These are phyloP conservation scores for Trichoderma harzianum DNA, from an alignment of 2,329 filamentous ascomycete genomes.

Conservation along the genomic window DNA sequence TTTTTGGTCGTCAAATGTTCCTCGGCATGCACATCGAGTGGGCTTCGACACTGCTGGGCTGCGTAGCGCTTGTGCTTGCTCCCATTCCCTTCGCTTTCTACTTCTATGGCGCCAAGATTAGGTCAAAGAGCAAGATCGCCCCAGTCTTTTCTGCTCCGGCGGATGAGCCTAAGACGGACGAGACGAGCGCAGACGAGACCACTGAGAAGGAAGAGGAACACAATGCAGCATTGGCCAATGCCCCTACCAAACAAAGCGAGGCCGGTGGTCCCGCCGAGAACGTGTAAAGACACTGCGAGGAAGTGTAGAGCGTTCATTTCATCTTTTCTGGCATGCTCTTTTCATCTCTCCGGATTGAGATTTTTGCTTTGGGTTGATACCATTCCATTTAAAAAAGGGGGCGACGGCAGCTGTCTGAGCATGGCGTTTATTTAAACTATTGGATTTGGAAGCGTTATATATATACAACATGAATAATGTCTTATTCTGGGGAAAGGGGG, in stretches of 20 bases:
- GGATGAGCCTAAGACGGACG: conserved; percentile 14
- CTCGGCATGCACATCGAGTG: conserved; percentile 59
- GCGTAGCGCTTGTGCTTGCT: conserved; percentile 53
- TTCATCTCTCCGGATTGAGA: not conserved
- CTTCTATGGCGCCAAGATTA: conserved; percentile 56
- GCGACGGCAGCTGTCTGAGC: not conserved
- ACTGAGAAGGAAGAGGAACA: conserved; percentile 33
- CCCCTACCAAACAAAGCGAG: conserved; percentile 32
- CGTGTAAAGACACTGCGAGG: conserved; percentile 12
- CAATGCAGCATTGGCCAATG: conserved; percentile 34
- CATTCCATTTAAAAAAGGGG: conserved; percentile 1
- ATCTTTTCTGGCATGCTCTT: not conserved
- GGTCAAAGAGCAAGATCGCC: conserved; percentile 53
- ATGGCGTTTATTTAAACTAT: not conserved
- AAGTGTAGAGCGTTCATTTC: not conserved
- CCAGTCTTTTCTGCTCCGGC: conserved; percentile 39
- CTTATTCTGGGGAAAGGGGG: not conserved
- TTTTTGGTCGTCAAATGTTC: conserved; percentile 73
- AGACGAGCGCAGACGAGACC: conserved; percentile 22
- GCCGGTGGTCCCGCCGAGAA: conserved; percentile 20
- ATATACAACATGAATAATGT: conserved; percentile 10
- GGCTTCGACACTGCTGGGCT: conserved; percentile 60
- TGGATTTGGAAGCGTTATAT: conserved; percentile 5
- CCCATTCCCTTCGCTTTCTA: conserved; percentile 64
- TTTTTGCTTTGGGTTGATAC: not conserved